Percentiles rank a stretch among this genome's conserved stretches.
Conservation (phyloP, 345 rosid genomes). For the Lumnitzera littorea region DNA sequence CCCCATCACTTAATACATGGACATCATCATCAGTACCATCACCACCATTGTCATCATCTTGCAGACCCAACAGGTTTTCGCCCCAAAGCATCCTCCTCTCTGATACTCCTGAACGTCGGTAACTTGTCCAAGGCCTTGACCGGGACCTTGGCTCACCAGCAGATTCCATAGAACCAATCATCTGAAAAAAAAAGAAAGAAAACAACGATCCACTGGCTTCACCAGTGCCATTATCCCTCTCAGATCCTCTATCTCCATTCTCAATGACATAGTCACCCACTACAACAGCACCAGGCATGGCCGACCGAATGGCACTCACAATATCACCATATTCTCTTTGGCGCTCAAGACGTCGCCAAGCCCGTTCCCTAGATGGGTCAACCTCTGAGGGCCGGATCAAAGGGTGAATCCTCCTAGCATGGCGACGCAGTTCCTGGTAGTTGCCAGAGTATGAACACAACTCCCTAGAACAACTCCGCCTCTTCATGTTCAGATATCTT, state of each 20-base stretch:
- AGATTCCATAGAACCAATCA: conserved; percentile 66
- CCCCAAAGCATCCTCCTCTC: conserved; percentile 88
- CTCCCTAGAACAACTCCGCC: conserved; percentile 76
- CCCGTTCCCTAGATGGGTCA: conserved; percentile 80
- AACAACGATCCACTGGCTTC: conserved; percentile 52
- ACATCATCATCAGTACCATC: conserved; percentile 15
- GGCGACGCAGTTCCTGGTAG: conserved; percentile 81
- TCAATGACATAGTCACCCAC: conserved; percentile 94
- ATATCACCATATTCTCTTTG: conserved; percentile 78
- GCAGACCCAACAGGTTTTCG: conserved; percentile 76
- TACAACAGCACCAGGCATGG: conserved; percentile 88
- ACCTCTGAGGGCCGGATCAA: conserved; percentile 64
- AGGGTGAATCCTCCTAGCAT: conserved; percentile 83
- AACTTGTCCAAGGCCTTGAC: conserved; percentile 56
- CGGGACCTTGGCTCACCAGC: conserved; percentile 43
- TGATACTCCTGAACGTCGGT: conserved; percentile 46
- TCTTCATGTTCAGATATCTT: conserved; percentile 67
- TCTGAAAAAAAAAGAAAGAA: conserved; percentile 69
- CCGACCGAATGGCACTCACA: conserved; percentile 76
- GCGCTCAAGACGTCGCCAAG: conserved; percentile 80
- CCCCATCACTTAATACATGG: conserved; percentile 40
- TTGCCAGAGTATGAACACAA: conserved; percentile 62
- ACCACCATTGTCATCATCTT: conserved; percentile 46
- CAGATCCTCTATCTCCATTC: conserved; percentile 66
- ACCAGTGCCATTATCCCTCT: conserved; percentile 41